A percentile compares a stretch with the other conserved stretches of the same genome.
Evolutionary conservation across 1,139 yeast species (phyloP).

Genomic region (Suhomyces yuchorum): DNA sequence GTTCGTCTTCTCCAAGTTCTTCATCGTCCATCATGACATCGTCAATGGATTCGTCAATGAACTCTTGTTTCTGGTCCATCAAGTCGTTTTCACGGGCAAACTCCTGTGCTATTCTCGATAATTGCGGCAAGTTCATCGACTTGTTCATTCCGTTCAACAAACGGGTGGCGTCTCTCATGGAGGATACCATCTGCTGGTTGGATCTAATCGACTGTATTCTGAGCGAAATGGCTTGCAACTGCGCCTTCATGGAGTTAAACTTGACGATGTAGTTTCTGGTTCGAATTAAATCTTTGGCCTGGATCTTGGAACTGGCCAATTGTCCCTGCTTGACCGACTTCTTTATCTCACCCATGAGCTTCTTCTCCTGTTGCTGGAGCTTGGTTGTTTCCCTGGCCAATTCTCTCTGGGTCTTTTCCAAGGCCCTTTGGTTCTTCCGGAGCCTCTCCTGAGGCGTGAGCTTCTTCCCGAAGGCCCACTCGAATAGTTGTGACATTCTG

Average conservation of each 20-base stretch:
- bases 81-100: conserved; percentile 92
- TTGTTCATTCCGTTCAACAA: conserved; percentile 84
- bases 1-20: conserved; percentile 71
- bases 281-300: conserved; percentile 91
- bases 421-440: conserved; percentile 91
- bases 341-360: conserved; percentile 79
- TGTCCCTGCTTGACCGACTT: conserved; percentile 91
- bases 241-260: conserved; percentile 93
- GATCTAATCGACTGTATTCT: conserved; percentile 89
- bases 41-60: conserved; percentile 97
- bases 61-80: conserved; percentile 98
- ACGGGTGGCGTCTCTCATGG: conserved; percentile 95
- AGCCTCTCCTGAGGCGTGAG: conserved; percentile 93
- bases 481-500: conserved; percentile 51
- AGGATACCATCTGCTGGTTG: conserved; percentile 92
- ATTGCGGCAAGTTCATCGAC: conserved; percentile 86
- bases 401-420: conserved; percentile 93
- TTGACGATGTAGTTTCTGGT: conserved; percentile 81
- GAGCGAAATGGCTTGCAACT: conserved; percentile 88
- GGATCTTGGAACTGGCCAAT: conserved; percentile 85
- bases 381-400: conserved; percentile 83
- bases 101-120: conserved; percentile 90
- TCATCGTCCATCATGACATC: conserved; percentile 88
- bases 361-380: conserved; percentile 89
- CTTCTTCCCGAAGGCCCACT: conserved; percentile 95